Percentiles rank a stretch among this genome's conserved stretches.
Evolutionary conservation across 2,329 filamentous ascomycete species (phyloP).

Genomic region (Fusarium algeriense): DNA sequence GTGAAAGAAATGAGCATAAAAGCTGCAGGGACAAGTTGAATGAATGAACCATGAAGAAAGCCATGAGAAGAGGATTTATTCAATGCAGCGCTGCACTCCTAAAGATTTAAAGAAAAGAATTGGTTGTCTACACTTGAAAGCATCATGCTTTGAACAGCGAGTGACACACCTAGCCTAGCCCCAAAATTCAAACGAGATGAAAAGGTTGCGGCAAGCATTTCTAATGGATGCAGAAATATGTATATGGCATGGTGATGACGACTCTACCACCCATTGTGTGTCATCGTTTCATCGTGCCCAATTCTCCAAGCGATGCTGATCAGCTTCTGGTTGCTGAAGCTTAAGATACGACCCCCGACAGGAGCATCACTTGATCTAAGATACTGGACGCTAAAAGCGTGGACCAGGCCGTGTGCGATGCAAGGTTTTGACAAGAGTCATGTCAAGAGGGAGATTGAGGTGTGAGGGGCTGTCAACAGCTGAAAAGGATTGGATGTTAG

Average conservation of each 20-base stretch:
- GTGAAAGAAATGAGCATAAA: background rate
- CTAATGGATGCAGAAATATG: slow-evolving; percentile 15
- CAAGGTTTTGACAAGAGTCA: slow-evolving; percentile 38
- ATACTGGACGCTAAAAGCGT: slow-evolving; percentile 34
- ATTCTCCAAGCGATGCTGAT: slow-evolving; percentile 30
- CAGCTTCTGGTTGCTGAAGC: slow-evolving; percentile 18
- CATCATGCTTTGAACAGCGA: background rate
- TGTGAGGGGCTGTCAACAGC: slow-evolving; percentile 19
- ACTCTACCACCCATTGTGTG: slow-evolving; percentile 9
- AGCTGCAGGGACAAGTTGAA: background rate
- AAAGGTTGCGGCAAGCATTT: slow-evolving; percentile 21
- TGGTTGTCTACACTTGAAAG: background rate
- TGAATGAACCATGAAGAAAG: background rate
- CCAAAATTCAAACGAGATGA: background rate
- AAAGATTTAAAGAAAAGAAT: background rate
- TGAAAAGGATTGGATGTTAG: slow-evolving; percentile 15
- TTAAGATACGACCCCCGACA: slow-evolving; percentile 27
- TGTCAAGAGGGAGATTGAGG: slow-evolving; percentile 19
- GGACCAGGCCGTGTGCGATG: slow-evolving; percentile 23
- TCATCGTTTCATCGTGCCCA: slow-evolving; percentile 4
- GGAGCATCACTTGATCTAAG: slow-evolving; percentile 45
- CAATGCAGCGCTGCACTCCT: too few species aligned
- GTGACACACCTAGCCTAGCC: background rate
- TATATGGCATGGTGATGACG: slow-evolving; percentile 28
- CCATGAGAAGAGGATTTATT: background rate